phyloP scores from a whole-genome alignment of 257 asterid genomes.

The Petunia axillaris region DNA sequence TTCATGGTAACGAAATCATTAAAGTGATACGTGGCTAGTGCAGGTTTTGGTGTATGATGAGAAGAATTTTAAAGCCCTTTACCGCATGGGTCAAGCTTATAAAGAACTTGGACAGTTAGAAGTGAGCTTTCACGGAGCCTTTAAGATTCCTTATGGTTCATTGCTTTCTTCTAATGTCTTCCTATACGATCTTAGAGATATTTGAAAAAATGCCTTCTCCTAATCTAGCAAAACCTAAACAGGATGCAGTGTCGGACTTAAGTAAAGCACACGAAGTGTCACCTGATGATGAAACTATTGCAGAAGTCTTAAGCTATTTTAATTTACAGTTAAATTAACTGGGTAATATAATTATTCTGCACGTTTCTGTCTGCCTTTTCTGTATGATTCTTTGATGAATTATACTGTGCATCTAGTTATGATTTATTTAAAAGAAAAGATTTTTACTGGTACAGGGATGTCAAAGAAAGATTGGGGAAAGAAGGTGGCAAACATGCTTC shows the following conservation, averaged over 20 bases:
- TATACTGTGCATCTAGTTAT: background rate
- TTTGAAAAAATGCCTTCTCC: too few relatives aligned
- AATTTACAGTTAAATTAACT: constrained; percentile 16
- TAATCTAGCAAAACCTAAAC: too few relatives aligned
- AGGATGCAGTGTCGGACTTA: constrained; percentile 93
- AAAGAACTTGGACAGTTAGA: constrained; percentile 67
- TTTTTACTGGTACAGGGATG: constrained; percentile 60
- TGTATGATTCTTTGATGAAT: background rate
- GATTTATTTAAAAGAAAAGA: constrained; percentile 8
- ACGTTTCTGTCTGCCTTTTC: background rate
- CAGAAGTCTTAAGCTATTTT: constrained; percentile 75
- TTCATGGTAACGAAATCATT: too few relatives aligned
- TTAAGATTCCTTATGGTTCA: constrained; percentile 24
- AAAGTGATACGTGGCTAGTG: constrained; percentile 12
- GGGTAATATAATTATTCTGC: background rate
- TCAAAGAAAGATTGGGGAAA: constrained; percentile 57
- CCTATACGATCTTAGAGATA: too few relatives aligned
- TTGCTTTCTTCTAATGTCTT: too few relatives aligned
- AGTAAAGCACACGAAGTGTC: constrained; percentile 79
- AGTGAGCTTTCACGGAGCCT: constrained; percentile 50
- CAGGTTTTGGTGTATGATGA: constrained; percentile 79
- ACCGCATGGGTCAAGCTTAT: constrained; percentile 93
- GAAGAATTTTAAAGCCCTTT: constrained; percentile 84
- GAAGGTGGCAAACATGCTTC: constrained; percentile 70
- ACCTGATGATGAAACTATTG: constrained; percentile 91